Base-by-base conservation (phyloP, 129 eudicot species). In the Saussurea involucrata region DNA sequence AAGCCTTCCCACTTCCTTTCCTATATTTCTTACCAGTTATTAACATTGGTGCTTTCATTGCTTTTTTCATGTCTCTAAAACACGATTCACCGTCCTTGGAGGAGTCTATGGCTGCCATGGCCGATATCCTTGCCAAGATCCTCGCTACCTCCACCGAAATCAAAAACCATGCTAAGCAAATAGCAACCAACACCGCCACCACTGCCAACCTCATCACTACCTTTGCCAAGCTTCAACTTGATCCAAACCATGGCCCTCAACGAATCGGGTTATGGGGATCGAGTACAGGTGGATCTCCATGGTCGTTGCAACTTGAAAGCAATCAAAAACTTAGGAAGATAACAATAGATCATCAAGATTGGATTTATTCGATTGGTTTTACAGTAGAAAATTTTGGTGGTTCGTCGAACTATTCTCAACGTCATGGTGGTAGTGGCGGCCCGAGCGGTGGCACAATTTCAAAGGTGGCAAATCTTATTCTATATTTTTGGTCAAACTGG, bases 351-450 rank as follows among this genome's bases (percentile, higher is more conserved):
- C 60, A 69, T 28, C 5, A 69, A 4, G 55, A 24, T 69, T 69
- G 74, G 74, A 69, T 69, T 69, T 44, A 69, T 21, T 37, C 74
- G 0, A 37, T 69, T 7, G 17, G 32, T 69, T 69, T 69, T 37
- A 69, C 74, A 11, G 40, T 8, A 1, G 29, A 69, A 69, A 32
- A 37, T 69, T 24, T 12, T 6, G 3, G 15, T 36, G 74, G 32
- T 3, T 36, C 57, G 8, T 69, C 15, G 11, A 13, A 40, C 20
- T 70, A 12, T 65, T 65, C 36, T 70, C 61, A 10, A 6, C 18
- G n/a, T 7, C 33, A 21, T 24, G 69, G 69, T 13, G 69, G 69
- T 27, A 27, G 9, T 2, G 36, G 36, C 10, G 34, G 34, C 69
- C 3, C 0, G 3, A 12, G 34, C 18, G 3, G 36, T 24, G 34